Conservation (phyloP, 805 yeast genomes). For the Lipomyces japonicus region DNA sequence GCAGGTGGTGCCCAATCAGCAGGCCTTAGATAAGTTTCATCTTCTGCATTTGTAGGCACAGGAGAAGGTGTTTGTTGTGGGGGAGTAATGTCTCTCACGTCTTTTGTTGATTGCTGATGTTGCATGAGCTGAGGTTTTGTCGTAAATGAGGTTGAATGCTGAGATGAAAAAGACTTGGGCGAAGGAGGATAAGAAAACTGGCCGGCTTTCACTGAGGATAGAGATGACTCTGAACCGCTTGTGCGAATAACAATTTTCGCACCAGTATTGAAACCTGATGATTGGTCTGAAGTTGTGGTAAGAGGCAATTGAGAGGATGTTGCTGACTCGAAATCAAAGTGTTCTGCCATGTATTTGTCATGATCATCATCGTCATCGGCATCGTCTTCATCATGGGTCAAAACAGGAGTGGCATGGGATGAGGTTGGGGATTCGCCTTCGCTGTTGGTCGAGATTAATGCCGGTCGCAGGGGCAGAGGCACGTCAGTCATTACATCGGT, state of each 20-base stretch:
- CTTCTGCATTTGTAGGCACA: not conserved
- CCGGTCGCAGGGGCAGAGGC: not conserved
- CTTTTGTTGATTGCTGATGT: not conserved
- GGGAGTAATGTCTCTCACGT: slow-evolving; percentile 8
- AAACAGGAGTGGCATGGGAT: slow-evolving; percentile 13
- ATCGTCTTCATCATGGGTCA: slow-evolving; percentile 21
- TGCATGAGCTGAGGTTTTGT: not conserved
- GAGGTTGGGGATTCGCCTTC: slow-evolving; percentile 4
- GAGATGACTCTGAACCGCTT: slow-evolving; percentile 19
- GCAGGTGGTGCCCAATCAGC: slow-evolving; percentile 24
- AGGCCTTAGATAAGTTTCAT: slow-evolving; percentile 12
- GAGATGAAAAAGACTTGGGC: slow-evolving; percentile 23
- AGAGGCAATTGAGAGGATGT: slow-evolving; percentile 5
- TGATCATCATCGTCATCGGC: slow-evolving; percentile 15
- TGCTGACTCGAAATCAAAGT: slow-evolving; percentile 24
- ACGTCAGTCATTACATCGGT: slow-evolving; percentile 1
- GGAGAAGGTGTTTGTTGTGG: slow-evolving; percentile 15
- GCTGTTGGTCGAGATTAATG: too few species aligned
- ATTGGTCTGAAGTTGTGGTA: not conserved
- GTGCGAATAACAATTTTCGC: slow-evolving; percentile 11
- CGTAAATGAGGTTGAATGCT: slow-evolving; percentile 4
- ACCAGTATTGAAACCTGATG: not conserved
- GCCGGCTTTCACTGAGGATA: slow-evolving; percentile 12
- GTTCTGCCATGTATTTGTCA: slow-evolving; percentile 21
- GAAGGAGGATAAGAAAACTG: slow-evolving; percentile 21